Evolutionary conservation across 2,329 filamentous ascomycete species (phyloP).

Genomic region (Thelonectria blattea): DNA sequence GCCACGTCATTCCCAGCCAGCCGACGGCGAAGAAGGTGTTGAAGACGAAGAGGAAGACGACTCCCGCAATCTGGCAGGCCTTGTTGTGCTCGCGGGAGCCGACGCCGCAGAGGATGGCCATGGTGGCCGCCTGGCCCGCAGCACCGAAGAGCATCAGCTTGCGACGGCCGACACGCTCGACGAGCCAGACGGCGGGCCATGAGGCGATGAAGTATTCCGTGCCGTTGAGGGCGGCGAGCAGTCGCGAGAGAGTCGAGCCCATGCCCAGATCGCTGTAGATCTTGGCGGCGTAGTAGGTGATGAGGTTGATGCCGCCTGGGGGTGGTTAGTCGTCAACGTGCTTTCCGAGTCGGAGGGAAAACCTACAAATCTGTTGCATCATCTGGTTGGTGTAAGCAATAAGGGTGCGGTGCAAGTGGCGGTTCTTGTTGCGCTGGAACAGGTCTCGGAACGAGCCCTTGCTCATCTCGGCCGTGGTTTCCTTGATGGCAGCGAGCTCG

Average conservation of each 20-base stretch:
- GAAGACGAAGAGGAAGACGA: slow-evolving; percentile 71
- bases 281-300: slow-evolving; percentile 66
- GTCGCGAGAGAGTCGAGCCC: slow-evolving; percentile 60
- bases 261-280: slow-evolving; percentile 64
- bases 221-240: slow-evolving; percentile 54
- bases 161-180: slow-evolving; percentile 70
- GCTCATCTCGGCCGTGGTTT: slow-evolving; percentile 72
- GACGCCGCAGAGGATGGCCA: slow-evolving; percentile 67
- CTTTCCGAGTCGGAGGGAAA: background rate
- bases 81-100: slow-evolving; percentile 56
- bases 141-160: slow-evolving; percentile 76
- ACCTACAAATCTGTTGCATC: slow-evolving; percentile 60
- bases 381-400: slow-evolving; percentile 68
- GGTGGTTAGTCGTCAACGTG: slow-evolving; percentile 10
- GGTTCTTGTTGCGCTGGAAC: slow-evolving; percentile 63
- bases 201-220: slow-evolving; percentile 67
- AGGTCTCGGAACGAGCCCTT: slow-evolving; percentile 65
- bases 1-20: slow-evolving; percentile 66
- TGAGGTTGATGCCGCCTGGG: slow-evolving; percentile 66
- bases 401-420: slow-evolving; percentile 62
- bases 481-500: slow-evolving; percentile 66
- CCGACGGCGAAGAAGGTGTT: slow-evolving; percentile 65
- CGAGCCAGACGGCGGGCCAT: slow-evolving; percentile 65
- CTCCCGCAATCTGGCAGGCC: slow-evolving; percentile 63
- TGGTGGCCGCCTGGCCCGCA: slow-evolving; percentile 64